phyloP scores from a whole-genome alignment of 768 basidiomycete species.

The Phanerochaete sordida region DNA sequence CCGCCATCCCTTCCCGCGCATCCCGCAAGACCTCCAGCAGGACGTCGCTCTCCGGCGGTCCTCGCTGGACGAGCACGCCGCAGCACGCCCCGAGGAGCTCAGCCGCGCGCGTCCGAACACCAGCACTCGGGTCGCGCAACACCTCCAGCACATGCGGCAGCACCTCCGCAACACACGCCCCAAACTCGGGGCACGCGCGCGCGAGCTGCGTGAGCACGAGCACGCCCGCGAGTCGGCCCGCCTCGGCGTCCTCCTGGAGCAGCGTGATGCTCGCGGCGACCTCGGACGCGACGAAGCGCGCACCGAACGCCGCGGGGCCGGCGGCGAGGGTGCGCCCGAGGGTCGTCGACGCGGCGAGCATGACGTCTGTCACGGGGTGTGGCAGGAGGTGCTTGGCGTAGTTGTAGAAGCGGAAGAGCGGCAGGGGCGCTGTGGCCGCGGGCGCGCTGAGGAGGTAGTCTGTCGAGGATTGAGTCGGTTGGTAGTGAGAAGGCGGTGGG shows the following conservation, averaged over 20 bases:
- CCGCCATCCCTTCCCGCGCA: conserved; percentile 78
- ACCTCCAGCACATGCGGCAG: conserved; percentile 93
- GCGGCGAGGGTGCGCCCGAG: conserved; percentile 83
- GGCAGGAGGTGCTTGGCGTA: conserved; percentile 91
- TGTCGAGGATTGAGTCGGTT: too few relatives aligned
- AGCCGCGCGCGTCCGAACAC: conserved; percentile 90
- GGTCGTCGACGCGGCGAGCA: conserved; percentile 92
- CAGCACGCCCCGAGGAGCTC: conserved; percentile 89
- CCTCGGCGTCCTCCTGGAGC: conserved; percentile 73
- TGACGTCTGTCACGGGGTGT: conserved; percentile 87
- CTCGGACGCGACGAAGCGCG: conserved; percentile 86
- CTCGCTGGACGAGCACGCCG: conserved; percentile 77
- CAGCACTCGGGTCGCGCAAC: conserved; percentile 81
- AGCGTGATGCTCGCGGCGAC: conserved; percentile 80
- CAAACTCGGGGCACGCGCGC: conserved; percentile 85
- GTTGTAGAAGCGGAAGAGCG: conserved; percentile 86
- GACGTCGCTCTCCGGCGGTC: conserved; percentile 61
- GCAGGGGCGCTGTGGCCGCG: too few relatives aligned
- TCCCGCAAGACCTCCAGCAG: conserved; percentile 84
- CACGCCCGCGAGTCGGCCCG: conserved; percentile 88
- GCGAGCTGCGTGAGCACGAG: conserved; percentile 93
- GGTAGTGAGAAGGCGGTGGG: too few relatives aligned
- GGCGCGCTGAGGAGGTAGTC: conserved; percentile 77
- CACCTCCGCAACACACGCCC: conserved; percentile 80
- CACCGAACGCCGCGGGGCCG: conserved; percentile 80